These are phyloP conservation scores for Rhizopus delemar DNA, from an alignment of 371 early-diverging fungal genomes.

Conservation along the genomic window DNA sequence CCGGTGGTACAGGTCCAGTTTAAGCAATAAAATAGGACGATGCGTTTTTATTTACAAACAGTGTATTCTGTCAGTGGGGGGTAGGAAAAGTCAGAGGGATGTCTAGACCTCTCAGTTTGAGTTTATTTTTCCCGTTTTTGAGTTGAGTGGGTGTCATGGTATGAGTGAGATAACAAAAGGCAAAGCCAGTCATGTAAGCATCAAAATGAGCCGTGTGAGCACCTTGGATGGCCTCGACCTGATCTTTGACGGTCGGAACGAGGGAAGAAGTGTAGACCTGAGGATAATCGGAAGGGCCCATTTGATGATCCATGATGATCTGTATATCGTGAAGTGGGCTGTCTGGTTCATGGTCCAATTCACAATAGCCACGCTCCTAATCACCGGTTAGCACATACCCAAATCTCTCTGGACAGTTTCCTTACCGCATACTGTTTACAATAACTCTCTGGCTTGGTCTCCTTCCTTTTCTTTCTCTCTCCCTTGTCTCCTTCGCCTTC, in stretches of 20 bases:
- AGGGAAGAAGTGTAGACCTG: slow-evolving; percentile 5
- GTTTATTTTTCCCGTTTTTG: slow-evolving; percentile 51
- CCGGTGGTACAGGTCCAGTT: slow-evolving; percentile 41
- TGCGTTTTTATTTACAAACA: background rate
- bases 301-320: slow-evolving; percentile 13
- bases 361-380: slow-evolving; percentile 18
- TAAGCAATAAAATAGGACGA: background rate
- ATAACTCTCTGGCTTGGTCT: slow-evolving; percentile 18
- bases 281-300: slow-evolving; percentile 9
- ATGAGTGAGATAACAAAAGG: slow-evolving; percentile 64
- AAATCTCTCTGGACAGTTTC: too few relatives aligned
- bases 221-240: slow-evolving; percentile 3
- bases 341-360: background rate
- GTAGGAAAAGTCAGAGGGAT: slow-evolving; percentile 7
- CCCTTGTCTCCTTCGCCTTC: slow-evolving; percentile 4
- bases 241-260: background rate
- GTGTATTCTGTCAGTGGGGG: slow-evolving; percentile 34
- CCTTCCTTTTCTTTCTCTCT: slow-evolving; percentile 21
- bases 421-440: slow-evolving; percentile 76
- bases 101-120: slow-evolving; percentile 39
- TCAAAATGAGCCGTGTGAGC: slow-evolving; percentile 89
- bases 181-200: slow-evolving; percentile 92
- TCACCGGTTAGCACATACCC: too few relatives aligned
- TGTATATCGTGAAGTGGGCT: slow-evolving; percentile 12
- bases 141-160: slow-evolving; percentile 14